Conservation (phyloP, 2,329 filamentous ascomycete genomes). For the Pyrenophora graminea region DNA sequence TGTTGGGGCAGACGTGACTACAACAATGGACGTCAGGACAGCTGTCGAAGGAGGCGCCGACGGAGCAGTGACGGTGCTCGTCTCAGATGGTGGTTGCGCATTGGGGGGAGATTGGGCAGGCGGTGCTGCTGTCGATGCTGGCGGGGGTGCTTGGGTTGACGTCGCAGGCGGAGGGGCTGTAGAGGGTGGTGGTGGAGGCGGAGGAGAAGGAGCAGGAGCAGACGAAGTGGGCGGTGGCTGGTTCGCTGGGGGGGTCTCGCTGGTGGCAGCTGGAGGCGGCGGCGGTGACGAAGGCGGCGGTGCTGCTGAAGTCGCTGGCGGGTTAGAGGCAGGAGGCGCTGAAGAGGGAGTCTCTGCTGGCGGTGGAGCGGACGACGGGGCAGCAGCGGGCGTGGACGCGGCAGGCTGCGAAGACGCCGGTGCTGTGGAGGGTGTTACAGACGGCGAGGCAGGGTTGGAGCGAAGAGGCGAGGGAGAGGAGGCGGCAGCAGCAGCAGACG, state of each 20-base stretch:
- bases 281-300: slow-evolving; percentile 14
- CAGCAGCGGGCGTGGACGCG: slow-evolving; percentile 10
- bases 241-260: slow-evolving; percentile 13
- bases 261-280: slow-evolving; percentile 24
- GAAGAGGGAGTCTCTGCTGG: slow-evolving; percentile 24
- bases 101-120: background rate
- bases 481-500: slow-evolving; percentile 15
- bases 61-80: slow-evolving; percentile 29
- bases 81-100: slow-evolving; percentile 12
- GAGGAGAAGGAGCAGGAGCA: background rate
- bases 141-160: slow-evolving; percentile 11
- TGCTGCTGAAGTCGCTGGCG: slow-evolving; percentile 12
- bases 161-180: slow-evolving; percentile 15
- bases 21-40: slow-evolving; percentile 25
- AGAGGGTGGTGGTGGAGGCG: slow-evolving; percentile 10
- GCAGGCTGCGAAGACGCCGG: slow-evolving; percentile 24
- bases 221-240: slow-evolving; percentile 6
- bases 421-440: slow-evolving; percentile 29
- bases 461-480: slow-evolving; percentile 12
- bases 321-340: slow-evolving; percentile 9
- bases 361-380: slow-evolving; percentile 13
- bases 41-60: slow-evolving; percentile 26
- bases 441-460: slow-evolving; percentile 17
- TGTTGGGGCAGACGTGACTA: slow-evolving; percentile 28
- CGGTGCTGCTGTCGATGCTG: slow-evolving; percentile 10